Percentiles rank a stretch among this genome's conserved stretches.
Evolutionary conservation across 2,329 filamentous ascomycete genomes (phyloP).

Genomic region (Fusarium clavum): DNA sequence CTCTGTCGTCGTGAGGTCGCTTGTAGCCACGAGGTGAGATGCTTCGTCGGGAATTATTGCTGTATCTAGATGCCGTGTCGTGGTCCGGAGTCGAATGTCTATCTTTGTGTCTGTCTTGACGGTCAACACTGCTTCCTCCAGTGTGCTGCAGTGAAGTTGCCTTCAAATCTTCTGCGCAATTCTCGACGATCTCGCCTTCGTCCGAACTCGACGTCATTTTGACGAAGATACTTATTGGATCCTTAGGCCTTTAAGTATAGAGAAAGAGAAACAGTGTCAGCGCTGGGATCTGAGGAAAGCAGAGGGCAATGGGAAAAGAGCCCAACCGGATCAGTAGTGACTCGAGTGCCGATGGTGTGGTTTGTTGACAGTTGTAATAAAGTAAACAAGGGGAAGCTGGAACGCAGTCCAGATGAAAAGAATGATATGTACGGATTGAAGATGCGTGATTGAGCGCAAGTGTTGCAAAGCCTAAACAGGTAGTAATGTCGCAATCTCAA

Average conservation of each 20-base stretch:
- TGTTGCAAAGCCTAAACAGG: constrained; percentile 13
- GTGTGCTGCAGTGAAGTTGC: constrained; percentile 85
- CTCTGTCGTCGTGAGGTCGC: constrained; percentile 72
- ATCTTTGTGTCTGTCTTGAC: constrained; percentile 82
- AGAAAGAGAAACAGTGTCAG: constrained; percentile 52
- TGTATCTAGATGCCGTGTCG: constrained; percentile 59
- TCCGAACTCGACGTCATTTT: constrained; percentile 72
- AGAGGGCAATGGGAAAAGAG: constrained; percentile 53
- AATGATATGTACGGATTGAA: neutral
- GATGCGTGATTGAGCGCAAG: neutral
- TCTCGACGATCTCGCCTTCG: constrained; percentile 88
- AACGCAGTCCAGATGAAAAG: constrained; percentile 20
- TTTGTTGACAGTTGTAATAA: constrained; percentile 19
- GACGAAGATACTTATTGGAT: constrained; percentile 42
- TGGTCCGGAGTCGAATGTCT: constrained; percentile 69
- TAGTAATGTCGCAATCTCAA: constrained; percentile 11
- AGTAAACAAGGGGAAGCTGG: constrained; percentile 15
- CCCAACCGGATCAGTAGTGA: constrained; percentile 58
- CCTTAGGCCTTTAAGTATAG: constrained; percentile 32
- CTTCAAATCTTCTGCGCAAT: constrained; percentile 74
- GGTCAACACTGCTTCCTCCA: constrained; percentile 90
- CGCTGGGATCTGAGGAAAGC: constrained; percentile 46
- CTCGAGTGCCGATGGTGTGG: constrained; percentile 47
- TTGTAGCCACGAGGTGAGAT: constrained; percentile 76
- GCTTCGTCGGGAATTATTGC: constrained; percentile 59